Base-by-base conservation (phyloP, 2,329 filamentous ascomycete genomes). In the Colletotrichum tropicale region DNA sequence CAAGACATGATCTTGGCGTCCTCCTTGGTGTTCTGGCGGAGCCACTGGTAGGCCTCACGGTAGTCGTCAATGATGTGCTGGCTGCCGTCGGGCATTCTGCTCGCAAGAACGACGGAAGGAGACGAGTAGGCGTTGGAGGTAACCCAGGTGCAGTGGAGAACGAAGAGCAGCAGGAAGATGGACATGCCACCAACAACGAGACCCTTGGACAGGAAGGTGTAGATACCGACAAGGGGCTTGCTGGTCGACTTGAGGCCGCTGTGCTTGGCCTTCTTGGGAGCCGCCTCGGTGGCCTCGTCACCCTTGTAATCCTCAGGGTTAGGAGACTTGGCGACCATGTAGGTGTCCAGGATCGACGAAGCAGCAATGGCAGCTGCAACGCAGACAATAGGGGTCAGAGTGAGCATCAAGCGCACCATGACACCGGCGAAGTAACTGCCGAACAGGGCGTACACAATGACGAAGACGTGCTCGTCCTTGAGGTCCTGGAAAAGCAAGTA, bases 61-160 rank as follows among this genome's bases (percentile, higher is more conserved):
- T 99, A 99, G 85, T 99, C 97, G 83, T 99, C 97, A 81, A 99
- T 99, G 84, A 99, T 99, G 87, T 98, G 96, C 84, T 98, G 96
- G 84, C 93, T 97, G 77, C 98, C 97, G 82, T 99, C 97, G 3
- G 96, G 96, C 87, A 98, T 90, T 79, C 93, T 93, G 83, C 96
- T 98, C 26, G 97, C 97, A 81, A 99, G 89, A 34, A 99, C 97
- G 67, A 99, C 97, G 0, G 97, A 99, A 8, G 97, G 97, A 30
- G 97, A 99, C 8, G 97, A 98, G 87, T 99, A 99, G 28, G 97
- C 98, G 82, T 98, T 98, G 8, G 97, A 98, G 18, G 97, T 99
- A 68, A 99, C 97, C 97, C 98, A 99, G 13, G 97, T 99, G 87
- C 97, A 99, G 89, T 99, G 97, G 68, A 96, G 91, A 72, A 99